phyloP scores from a whole-genome alignment of 2,329 filamentous ascomycete genomes.

The Nemania sp. region DNA sequence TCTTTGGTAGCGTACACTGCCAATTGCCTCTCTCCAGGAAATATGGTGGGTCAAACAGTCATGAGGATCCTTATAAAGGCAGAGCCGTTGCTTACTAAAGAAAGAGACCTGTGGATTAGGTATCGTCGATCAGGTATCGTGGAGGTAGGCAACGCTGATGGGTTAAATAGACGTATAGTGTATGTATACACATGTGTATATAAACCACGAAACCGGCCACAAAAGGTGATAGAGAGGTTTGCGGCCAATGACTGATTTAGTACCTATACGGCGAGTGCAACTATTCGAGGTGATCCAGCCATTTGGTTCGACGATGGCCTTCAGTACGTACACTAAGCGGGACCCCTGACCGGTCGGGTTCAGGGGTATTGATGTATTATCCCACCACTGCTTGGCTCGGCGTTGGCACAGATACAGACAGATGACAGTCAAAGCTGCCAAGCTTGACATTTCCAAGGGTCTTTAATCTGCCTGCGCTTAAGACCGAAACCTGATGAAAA shows the following conservation, averaged over 20 bases:
- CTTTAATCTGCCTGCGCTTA: background rate
- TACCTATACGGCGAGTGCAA: background rate
- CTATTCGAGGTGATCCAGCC: constrained; percentile 12
- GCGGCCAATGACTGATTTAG: background rate
- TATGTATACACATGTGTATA: no score
- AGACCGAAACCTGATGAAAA: background rate
- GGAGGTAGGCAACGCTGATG: no score
- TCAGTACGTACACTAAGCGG: background rate
- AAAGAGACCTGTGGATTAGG: no score
- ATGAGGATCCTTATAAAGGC: no score
- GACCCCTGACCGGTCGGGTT: background rate
- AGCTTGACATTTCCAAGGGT: background rate
- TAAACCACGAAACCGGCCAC: no score
- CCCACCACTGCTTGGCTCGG: no score
- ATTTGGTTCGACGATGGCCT: constrained; percentile 7
- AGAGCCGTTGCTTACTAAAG: no score
- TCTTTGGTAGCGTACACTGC: no score
- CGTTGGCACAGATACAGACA: background rate
- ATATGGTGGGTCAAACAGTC: no score
- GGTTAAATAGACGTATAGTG: no score
- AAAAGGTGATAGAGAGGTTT: background rate
- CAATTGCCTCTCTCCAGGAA: no score
- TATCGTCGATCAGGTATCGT: no score
- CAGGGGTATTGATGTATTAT: background rate
- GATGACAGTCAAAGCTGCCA: background rate